A percentile compares a stretch with the other conserved stretches of the same genome.
phyloP scores from a whole-genome alignment of 2,329 filamentous ascomycete species.

The Metarhizium rileyi region DNA sequence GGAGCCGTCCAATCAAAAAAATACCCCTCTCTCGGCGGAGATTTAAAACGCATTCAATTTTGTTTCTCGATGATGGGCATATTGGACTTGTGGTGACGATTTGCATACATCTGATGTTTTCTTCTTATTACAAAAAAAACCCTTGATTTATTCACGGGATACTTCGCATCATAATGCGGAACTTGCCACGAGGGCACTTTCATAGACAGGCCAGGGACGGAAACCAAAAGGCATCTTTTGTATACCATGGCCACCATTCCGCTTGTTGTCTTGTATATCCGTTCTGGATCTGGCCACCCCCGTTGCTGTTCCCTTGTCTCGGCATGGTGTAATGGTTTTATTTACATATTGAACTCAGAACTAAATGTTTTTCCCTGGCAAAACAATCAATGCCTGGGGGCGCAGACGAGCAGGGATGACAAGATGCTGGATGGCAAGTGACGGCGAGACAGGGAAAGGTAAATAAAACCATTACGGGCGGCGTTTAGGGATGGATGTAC shows the following conservation, averaged over 20 bases:
- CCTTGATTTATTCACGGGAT: conserved; percentile 3
- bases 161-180: neutral
- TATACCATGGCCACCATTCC: neutral
- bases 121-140: conserved; percentile 3
- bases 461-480: neutral
- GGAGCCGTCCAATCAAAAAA: neutral
- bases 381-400: neutral
- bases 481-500: neutral
- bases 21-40: conserved; percentile 3
- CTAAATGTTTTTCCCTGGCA: neutral
- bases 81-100: neutral
- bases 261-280: neutral
- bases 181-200: conserved; percentile 1
- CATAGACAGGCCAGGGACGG: conserved; percentile 5
- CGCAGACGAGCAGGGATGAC: neutral
- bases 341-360: no score
- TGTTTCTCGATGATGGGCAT: conserved; percentile 3
- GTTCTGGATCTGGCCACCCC: neutral
- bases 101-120: conserved; percentile 8
- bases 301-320: neutral
- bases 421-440: neutral
- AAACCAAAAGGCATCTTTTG: neutral
- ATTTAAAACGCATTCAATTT: conserved; percentile 1
- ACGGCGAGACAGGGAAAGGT: neutral
- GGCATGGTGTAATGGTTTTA: neutral